Evolutionary conservation across 2,329 filamentous ascomycete genomes (phyloP).

Genomic region (Exophiala dermatitidis): DNA sequence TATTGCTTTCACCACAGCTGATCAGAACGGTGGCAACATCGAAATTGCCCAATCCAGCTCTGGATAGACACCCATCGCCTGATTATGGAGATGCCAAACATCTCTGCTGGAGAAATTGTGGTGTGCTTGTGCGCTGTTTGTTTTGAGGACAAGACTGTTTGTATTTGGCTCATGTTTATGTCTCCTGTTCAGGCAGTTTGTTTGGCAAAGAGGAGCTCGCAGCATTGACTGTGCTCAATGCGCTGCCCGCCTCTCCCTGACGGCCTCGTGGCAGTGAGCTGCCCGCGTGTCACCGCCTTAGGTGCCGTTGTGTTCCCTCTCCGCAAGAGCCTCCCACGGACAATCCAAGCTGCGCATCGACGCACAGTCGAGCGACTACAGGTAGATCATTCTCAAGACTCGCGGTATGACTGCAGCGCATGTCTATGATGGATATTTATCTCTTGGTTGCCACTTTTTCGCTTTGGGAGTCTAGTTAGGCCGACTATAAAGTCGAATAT

Average conservation of each 20-base stretch:
- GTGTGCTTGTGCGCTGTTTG: neutral
- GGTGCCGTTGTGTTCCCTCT: neutral
- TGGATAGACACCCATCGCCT: neutral
- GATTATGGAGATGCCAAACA: neutral
- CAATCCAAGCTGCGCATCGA: neutral
- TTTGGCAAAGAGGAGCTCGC: constrained; percentile 1
- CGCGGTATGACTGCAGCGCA: too few species aligned
- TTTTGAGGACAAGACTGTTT: neutral
- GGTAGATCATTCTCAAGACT: too few species aligned
- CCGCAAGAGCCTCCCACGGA: neutral
- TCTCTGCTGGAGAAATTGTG: neutral
- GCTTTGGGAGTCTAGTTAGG: too few species aligned
- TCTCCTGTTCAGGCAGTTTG: constrained; percentile 1
- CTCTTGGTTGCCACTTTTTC: too few species aligned
- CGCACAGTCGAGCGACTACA: neutral
- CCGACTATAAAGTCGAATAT: too few species aligned
- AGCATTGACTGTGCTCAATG: constrained; percentile 3
- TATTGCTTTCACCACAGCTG: constrained; percentile 1
- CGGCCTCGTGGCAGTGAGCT: neutral
- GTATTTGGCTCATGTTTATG: neutral
- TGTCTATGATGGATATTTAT: too few species aligned
- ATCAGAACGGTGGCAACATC: neutral
- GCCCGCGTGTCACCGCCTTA: neutral
- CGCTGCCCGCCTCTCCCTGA: neutral
- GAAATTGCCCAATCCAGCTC: neutral